Conservation (phyloP, 169 alveolate genomes). For the Eimeria acervulina region DNA sequence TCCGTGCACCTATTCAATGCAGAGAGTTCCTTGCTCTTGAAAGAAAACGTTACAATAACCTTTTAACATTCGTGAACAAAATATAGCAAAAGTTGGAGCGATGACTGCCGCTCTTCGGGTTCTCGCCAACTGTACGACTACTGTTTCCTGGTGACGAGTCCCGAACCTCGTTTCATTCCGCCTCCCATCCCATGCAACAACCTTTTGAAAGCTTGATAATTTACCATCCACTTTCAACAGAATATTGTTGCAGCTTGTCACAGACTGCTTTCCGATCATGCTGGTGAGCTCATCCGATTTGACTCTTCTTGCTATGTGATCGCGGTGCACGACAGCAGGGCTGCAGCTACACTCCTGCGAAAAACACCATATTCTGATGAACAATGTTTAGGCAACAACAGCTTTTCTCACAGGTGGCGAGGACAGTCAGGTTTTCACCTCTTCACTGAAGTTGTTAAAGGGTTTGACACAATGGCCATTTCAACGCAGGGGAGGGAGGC, state of each 20-base stretch:
- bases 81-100: not conserved
- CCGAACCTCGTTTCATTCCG: not conserved
- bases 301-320: not conserved
- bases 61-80: not conserved
- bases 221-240: not conserved
- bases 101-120: not conserved
- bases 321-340: not conserved
- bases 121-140: not conserved
- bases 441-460: not conserved
- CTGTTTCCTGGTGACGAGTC: not conserved
- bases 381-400: not conserved
- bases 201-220: not conserved
- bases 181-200: not conserved
- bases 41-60: not conserved
- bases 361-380: not conserved
- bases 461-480: not conserved
- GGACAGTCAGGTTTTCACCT: not conserved
- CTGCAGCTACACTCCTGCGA: not conserved
- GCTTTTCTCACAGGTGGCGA: not conserved
- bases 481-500: not conserved
- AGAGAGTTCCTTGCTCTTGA: not conserved
- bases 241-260: not conserved
- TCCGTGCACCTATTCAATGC: not conserved
- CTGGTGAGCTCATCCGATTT: not conserved
- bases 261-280: not conserved